Evolutionary conservation across 169 alveolate genomes (phyloP).

Genomic region (Plasmodium sp.): DNA sequence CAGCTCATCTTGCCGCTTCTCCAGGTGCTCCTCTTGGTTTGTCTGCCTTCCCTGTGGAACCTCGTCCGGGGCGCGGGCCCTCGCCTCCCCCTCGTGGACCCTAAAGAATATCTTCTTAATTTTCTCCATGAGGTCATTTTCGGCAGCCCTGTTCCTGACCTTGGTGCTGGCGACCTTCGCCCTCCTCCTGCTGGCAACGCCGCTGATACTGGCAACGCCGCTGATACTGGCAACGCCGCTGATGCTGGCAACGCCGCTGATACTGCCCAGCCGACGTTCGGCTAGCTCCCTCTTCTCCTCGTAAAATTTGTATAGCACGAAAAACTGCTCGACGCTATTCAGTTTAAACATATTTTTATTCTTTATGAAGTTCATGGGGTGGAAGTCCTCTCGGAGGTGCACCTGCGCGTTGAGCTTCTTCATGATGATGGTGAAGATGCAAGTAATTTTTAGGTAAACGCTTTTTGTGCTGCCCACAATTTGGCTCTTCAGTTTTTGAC

Average conservation of each 20-base stretch:
- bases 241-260: background rate
- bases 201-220: background rate
- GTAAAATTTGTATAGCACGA: constrained; percentile 21
- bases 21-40: background rate
- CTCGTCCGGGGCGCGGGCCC: background rate
- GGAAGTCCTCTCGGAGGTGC: background rate
- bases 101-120: background rate
- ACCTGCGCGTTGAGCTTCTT: constrained; percentile 11
- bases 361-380: background rate
- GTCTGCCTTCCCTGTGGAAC: background rate
- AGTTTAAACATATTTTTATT: constrained; percentile 2
- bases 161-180: background rate
- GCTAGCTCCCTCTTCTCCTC: background rate
- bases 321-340: constrained; percentile 36
- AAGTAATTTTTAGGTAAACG: constrained; percentile 28
- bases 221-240: background rate
- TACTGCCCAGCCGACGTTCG: background rate
- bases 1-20: no score
- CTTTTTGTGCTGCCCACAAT: constrained; percentile 12
- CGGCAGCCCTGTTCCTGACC: background rate
- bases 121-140: constrained; percentile 9
- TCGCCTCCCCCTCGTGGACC: background rate
- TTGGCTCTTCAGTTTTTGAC: constrained; percentile 17
- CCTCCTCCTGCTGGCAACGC: background rate
- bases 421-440: constrained; percentile 17